A percentile compares a stretch with the other conserved stretches of the same genome.
Conservation (phyloP, 1,284 basidiomycete genomes). For the Trichosporon sp. region DNA sequence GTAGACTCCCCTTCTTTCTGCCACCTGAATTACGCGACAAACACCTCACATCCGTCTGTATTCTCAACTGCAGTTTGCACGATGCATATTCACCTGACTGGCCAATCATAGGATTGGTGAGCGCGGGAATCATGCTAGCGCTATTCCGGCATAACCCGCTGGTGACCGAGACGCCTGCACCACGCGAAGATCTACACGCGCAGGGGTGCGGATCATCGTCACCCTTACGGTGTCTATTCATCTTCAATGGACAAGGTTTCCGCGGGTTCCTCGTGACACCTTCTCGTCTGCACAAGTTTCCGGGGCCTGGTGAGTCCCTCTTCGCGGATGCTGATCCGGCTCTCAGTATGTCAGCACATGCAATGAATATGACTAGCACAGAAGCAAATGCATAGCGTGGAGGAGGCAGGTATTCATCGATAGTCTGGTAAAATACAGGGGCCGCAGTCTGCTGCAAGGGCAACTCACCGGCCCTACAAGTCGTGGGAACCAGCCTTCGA, state of each 20-base stretch:
- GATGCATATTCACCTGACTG: too few species aligned
- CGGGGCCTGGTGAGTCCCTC: not conserved
- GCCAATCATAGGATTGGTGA: too few species aligned
- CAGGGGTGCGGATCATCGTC: not conserved
- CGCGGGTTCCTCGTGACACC: conserved; percentile 3
- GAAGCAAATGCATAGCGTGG: too few species aligned
- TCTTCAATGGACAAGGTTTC: not conserved
- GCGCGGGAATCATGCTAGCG: not conserved
- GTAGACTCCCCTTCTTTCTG: too few species aligned
- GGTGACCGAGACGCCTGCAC: not conserved
- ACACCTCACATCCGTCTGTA: too few species aligned
- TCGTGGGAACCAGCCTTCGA: not conserved
- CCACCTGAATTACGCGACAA: too few species aligned
- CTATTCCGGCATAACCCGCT: too few species aligned
- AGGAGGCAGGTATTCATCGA: not conserved
- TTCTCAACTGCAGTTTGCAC: too few species aligned
- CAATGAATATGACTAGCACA: too few species aligned
- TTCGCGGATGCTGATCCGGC: too few species aligned
- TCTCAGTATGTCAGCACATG: too few species aligned
- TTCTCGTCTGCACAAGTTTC: not conserved
- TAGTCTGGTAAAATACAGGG: not conserved
- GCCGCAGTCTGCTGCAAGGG: not conserved
- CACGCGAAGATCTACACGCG: not conserved
- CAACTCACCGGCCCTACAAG: too few species aligned
- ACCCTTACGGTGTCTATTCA: not conserved